These are phyloP conservation scores for Solanum lycopersicoides DNA, from an alignment of 257 asterid species.

Conservation along the genomic window DNA sequence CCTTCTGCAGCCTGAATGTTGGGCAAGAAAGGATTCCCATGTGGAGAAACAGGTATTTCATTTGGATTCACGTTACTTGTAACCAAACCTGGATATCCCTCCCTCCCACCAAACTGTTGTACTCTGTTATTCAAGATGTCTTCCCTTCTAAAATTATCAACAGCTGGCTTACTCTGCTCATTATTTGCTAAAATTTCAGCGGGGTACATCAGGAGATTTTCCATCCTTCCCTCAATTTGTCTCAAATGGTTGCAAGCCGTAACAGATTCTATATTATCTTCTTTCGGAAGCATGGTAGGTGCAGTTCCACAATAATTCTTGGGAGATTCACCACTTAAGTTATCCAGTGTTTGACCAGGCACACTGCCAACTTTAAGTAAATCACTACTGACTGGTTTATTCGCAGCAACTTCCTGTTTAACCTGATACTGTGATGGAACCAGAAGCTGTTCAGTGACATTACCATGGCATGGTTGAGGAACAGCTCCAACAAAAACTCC, in stretches of 20 bases:
- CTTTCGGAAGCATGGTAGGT: constrained; percentile 32
- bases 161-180: constrained; percentile 25
- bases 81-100: constrained; percentile 6
- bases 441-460: constrained; percentile 26
- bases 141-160: constrained; percentile 24
- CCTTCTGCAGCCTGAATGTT: constrained; percentile 29
- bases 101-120: constrained; percentile 23
- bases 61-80: neutral
- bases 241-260: constrained; percentile 41
- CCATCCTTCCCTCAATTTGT: constrained; percentile 62
- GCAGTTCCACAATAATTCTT: constrained; percentile 32
- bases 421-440: constrained; percentile 51
- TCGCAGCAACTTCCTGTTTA: constrained; percentile 29
- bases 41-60: constrained; percentile 7
- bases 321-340: constrained; percentile 38
- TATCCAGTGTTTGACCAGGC: constrained; percentile 39
- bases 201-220: constrained; percentile 48
- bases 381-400: constrained; percentile 35
- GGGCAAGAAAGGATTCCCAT: constrained; percentile 6
- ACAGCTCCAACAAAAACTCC: constrained; percentile 29
- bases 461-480: constrained; percentile 40
- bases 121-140: constrained; percentile 16
- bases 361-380: constrained; percentile 16
- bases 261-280: constrained; percentile 29
- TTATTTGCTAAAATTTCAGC: constrained; percentile 29